Conservation (phyloP, 768 basidiomycete genomes). For the Trametopsis cervina region DNA sequence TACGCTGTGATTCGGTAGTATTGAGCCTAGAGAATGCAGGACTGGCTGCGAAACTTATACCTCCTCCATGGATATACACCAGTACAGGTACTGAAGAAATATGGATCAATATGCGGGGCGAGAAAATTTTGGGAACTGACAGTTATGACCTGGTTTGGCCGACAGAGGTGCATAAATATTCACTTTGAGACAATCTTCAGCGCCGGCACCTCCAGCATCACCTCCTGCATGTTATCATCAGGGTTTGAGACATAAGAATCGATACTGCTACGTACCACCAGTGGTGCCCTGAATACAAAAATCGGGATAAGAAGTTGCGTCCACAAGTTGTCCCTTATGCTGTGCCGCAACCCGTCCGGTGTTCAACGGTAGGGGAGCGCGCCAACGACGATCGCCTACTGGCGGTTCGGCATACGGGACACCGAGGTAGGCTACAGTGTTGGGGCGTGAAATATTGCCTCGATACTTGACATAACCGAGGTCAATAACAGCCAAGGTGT, state of each 20-base stretch:
- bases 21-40: not conserved
- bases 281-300: constrained; percentile 57
- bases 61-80: constrained; percentile 36
- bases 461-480: constrained; percentile 53
- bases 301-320: constrained; percentile 46
- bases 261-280: constrained; percentile 28
- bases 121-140: constrained; percentile 35
- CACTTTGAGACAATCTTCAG: constrained; percentile 62
- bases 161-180: constrained; percentile 54
- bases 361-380: constrained; percentile 47
- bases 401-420: constrained; percentile 33
- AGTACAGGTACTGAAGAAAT: constrained; percentile 28
- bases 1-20: constrained; percentile 29
- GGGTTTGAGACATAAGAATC: not conserved
- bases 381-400: constrained; percentile 26
- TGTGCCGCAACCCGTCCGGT: constrained; percentile 34
- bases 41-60: constrained; percentile 12
- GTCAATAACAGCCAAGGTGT: constrained; percentile 34
- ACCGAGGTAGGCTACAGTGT: constrained; percentile 49
- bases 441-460: constrained; percentile 44
- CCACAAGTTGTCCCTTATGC: constrained; percentile 33
- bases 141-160: constrained; percentile 37
- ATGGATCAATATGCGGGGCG: not conserved
- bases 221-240: constrained; percentile 27
- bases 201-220: constrained; percentile 57